These are phyloP conservation scores for Paecilomyces dactylethromorphus DNA, from an alignment of 2,329 filamentous ascomycete species.

Conservation along the genomic window DNA sequence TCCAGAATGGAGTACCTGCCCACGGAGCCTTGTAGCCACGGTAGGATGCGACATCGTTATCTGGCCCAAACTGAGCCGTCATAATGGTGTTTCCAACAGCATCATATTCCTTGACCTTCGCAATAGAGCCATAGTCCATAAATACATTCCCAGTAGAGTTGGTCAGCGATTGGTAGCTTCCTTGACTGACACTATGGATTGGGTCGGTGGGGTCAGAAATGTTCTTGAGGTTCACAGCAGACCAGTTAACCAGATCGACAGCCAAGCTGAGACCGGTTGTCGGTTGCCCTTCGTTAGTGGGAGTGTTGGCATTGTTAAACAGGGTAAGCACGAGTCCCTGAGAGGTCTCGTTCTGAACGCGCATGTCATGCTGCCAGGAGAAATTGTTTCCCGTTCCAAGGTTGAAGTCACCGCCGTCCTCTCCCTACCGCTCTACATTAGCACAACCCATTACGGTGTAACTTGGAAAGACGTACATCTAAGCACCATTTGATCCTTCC, in stretches of 20 bases:
- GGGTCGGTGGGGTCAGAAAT: constrained; percentile 15
- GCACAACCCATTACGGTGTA: background rate
- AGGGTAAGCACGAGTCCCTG: constrained; percentile 23
- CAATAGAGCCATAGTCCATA: constrained; percentile 29
- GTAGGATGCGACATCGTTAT: constrained; percentile 26
- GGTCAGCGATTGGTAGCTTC: constrained; percentile 19
- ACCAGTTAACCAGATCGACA: constrained; percentile 17
- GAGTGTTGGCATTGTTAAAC: constrained; percentile 27
- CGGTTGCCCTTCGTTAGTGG: constrained; percentile 11
- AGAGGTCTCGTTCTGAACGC: constrained; percentile 27
- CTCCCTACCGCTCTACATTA: constrained; percentile 11
- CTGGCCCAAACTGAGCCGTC: constrained; percentile 24
- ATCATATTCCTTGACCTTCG: constrained; percentile 31
- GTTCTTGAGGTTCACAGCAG: constrained; percentile 13
- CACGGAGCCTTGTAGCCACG: constrained; percentile 29
- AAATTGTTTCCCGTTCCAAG: constrained; percentile 13
- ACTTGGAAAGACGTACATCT: constrained; percentile 9
- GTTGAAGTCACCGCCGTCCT: constrained; percentile 19
- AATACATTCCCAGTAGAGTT: constrained; percentile 17
- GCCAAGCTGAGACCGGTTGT: constrained; percentile 17
- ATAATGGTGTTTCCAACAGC: constrained; percentile 22
- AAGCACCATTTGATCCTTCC: constrained; percentile 23
- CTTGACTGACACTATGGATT: constrained; percentile 22
- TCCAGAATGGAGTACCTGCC: constrained; percentile 24
- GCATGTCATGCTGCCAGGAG: constrained; percentile 31